Evolutionary conservation across 352 stramenopile genomes (phyloP).

Genomic region (Halophytophthora batemanensis): DNA sequence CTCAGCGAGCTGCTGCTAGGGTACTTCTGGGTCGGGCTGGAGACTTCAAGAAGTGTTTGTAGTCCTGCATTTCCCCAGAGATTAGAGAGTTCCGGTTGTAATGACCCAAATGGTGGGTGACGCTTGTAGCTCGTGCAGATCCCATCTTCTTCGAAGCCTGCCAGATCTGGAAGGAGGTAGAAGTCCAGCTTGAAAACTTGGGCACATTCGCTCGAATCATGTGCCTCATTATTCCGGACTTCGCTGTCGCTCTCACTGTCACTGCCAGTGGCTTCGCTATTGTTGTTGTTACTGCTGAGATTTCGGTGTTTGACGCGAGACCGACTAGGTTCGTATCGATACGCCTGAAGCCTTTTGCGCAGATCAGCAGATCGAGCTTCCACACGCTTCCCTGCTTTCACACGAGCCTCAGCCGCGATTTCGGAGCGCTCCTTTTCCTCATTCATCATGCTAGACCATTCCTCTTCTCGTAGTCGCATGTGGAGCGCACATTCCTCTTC

Average conservation of each 20-base stretch:
- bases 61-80: too few species aligned
- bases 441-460: conserved; percentile 44
- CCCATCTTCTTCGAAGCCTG: conserved; percentile 63
- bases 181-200: conserved; percentile 9
- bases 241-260: conserved; percentile 9
- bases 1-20: too few species aligned
- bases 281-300: conserved; percentile 9
- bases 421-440: conserved; percentile 46
- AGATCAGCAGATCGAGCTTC: conserved; percentile 22
- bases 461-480: conserved; percentile 40
- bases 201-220: background rate
- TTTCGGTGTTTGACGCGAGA: conserved; percentile 7
- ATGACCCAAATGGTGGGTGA: too few species aligned
- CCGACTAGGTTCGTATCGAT: conserved; percentile 14
- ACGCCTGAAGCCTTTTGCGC: conserved; percentile 26
- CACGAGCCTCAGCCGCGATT: conserved; percentile 39
- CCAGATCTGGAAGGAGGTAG: conserved; percentile 39
- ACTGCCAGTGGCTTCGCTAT: conserved; percentile 17
- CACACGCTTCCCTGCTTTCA: conserved; percentile 47
- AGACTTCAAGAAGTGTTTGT: too few species aligned
- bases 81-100: too few species aligned
- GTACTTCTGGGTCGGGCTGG: too few species aligned
- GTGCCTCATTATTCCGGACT: background rate
- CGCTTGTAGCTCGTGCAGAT: conserved; percentile 20
- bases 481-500: conserved; percentile 48